Evolutionary conservation across 345 rosid species (phyloP), one percentile per base, ranked within the genome.

Genomic region (Isatis tinctoria): DNA sequence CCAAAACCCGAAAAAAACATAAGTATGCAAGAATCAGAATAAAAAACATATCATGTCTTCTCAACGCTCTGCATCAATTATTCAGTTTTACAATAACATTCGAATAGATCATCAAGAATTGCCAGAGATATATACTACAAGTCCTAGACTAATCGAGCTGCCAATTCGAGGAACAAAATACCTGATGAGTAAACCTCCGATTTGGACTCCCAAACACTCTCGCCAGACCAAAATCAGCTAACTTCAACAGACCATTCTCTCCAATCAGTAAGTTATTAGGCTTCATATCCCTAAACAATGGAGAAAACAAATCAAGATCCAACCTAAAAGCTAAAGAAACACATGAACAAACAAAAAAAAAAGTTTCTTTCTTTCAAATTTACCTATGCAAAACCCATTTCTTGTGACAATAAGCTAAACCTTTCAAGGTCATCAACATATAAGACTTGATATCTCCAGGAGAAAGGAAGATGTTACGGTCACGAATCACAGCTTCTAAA

Each of bases 361-460:
- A 14, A 6, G 30, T 32, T 1, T 5, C 35, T 6, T 10, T 13
- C 0, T 6, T 17, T 40, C 4, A 0, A 40, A 1, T 1, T 22
- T 51, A 86, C 90, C 90, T 86, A 20, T 86, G 90, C 60, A 86
- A 48, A 10, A 85, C 90, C 90, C 90, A 86, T 79, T 86, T 86
- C 80, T 77, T 81, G 75, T 86, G 87, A 80, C 90, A 84, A 77
- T 57, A 73, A 49, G 83, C 84, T 40, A 86, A 77, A 10, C 90
- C 90, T 24, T 82, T 86, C 40, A 86, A 59, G 0, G 90, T 84
- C 90, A 86, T 86, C 48, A 82, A 81, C 70, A 86, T 82, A 63
- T 84, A 86, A 44, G 90, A 82, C 74, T 86, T 86, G 22, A 82
- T 84, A 69, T 86, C 90, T 16, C 81, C 87, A 4, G 87, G 90